Base-by-base conservation (phyloP, 2,329 filamentous ascomycete genomes). In the Aspergillus terreus region DNA sequence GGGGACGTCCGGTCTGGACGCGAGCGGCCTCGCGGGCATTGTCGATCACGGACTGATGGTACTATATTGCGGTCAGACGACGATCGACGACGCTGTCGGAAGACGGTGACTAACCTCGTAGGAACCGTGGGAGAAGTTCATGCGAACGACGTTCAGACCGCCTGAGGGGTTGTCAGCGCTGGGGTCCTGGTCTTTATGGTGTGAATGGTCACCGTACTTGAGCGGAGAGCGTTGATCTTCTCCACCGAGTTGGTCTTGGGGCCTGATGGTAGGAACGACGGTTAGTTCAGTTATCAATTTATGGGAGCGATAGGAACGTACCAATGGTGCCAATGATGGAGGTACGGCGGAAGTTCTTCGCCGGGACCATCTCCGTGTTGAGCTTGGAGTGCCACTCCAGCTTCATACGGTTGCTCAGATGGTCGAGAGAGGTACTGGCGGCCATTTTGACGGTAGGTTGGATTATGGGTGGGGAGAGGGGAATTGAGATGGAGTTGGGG, bases 301-400 rank as follows among this genome's bases (percentile, higher is more conserved):
- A 38, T 30, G 15, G 27, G 19, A 11, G n/a, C n/a, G 21, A 40
- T 43, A 30, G 40, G n/a, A n/a, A 62, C 78, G 66, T 74, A 84
- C 82, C 94, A 72, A 99, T 97, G 66, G 94, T 97, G 80, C 92
- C 91, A 77, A 99, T 96, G 79, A 99, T 99, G 70, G 92, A 96
- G 58, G 92, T 96, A 64, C 94, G 87, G 69, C 94, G 90, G 78
- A 94, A 95, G 80, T 95, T 92, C 76, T 87, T 89, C 66, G 86
- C 82, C 51, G 92, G 92, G 65, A 83, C 81, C 78, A 87, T 91
- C 71, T 94, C 88, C 61, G 92, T 96, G 80, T 96, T 87, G 70
- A 99, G 88, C 74, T 83, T 80, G 71, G 83, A 82, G 67, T 85
- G 79, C 84, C 84, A 87, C 75, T 87, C 82, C 66, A 84, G 78